Conservation (phyloP, 805 yeast genomes). For the Suhomyces pyralidae region DNA sequence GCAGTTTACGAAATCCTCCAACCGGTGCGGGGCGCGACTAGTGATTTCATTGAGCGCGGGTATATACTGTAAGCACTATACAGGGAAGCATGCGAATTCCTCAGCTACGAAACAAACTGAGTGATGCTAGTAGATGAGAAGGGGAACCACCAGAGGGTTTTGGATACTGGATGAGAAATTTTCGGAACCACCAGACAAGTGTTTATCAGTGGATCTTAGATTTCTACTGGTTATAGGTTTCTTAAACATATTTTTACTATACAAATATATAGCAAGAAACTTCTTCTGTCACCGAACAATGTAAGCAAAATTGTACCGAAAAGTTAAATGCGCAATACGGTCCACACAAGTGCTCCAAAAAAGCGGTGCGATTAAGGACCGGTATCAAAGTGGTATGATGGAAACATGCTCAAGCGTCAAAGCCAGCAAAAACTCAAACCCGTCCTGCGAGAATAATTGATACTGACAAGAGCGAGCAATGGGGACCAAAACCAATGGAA, state of each 20-base stretch:
- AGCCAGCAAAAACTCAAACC: background rate
- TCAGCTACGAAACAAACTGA: too few species aligned
- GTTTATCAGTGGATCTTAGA: too few species aligned
- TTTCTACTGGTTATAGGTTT: too few species aligned
- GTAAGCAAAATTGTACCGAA: conserved; percentile 5
- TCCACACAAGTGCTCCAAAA: conserved; percentile 1
- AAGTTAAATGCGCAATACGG: background rate
- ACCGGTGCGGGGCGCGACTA: too few species aligned
- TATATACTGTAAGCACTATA: too few species aligned
- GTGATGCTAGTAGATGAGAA: too few species aligned
- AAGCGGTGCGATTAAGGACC: background rate
- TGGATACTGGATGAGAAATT: too few species aligned
- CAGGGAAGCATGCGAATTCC: too few species aligned
- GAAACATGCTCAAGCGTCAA: background rate
- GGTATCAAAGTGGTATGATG: background rate
- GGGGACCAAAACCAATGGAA: background rate
- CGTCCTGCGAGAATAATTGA: conserved; percentile 2
- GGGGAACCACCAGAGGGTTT: too few species aligned
- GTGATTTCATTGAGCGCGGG: too few species aligned
- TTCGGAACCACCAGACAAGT: too few species aligned
- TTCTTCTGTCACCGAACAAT: conserved; percentile 1
- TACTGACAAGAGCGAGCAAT: background rate
- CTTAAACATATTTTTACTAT: background rate
- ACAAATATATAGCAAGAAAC: background rate
- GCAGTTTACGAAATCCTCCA: too few species aligned